A percentile compares a stretch with the other conserved stretches of the same genome.
Conservation (phyloP, 441 rosid species). For the Aleurites moluccanus region DNA sequence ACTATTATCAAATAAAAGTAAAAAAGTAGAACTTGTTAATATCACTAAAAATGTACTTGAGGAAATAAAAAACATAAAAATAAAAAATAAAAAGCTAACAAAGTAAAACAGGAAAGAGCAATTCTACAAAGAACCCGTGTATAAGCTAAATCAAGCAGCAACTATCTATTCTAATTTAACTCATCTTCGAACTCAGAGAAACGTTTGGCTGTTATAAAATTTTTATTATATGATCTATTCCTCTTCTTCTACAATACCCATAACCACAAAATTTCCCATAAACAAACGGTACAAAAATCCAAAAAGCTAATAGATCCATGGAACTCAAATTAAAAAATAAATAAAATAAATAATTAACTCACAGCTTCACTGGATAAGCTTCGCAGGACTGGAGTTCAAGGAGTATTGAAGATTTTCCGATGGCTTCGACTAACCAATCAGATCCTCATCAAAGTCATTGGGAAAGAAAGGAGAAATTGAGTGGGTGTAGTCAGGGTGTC, state of each 20-base stretch:
- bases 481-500: background rate
- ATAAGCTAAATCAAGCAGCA: no score
- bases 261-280: background rate
- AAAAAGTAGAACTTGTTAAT: background rate
- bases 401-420: background rate
- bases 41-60: background rate
- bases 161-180: no score
- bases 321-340: background rate
- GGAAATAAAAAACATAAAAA: no score
- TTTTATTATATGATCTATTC: background rate
- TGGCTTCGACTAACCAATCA: background rate
- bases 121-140: no score
- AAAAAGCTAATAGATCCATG: constrained; percentile 4
- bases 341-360: background rate
- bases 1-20: constrained; percentile 13
- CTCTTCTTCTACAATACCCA: background rate
- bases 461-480: background rate
- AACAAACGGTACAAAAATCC: background rate
- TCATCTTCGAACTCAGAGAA: no score
- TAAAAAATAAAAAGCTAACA: no score
- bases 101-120: no score
- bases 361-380: background rate
- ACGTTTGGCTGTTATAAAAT: no score
- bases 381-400: background rate
- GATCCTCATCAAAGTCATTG: background rate